Evolutionary conservation across 768 basidiomycete species (phyloP).

Genomic region (Sporobolomyces phaffii): DNA sequence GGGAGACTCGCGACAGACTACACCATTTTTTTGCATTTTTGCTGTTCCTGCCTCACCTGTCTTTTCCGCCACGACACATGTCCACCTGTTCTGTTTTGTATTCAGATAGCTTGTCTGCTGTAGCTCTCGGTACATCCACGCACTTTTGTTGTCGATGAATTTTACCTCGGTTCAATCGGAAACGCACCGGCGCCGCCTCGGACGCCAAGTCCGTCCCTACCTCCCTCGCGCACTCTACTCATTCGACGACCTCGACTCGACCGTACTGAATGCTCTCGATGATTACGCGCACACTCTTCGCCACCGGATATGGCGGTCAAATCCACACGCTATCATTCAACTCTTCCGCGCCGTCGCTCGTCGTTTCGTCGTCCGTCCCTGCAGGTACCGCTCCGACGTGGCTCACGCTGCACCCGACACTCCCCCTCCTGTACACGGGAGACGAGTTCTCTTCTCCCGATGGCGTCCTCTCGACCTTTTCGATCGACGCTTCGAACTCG

Average conservation of each 20-base stretch:
- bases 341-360: neutral
- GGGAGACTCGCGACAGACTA: neutral
- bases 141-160: too few species aligned
- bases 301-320: constrained; percentile 25
- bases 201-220: too few species aligned
- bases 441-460: constrained; percentile 30
- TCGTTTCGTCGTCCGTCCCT: neutral
- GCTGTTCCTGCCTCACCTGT: too few species aligned
- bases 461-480: constrained; percentile 9
- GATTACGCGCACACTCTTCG: constrained; percentile 2
- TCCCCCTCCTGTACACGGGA: constrained; percentile 20
- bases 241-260: neutral
- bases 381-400: constrained; percentile 30
- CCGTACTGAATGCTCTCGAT: neutral
- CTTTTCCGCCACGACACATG: too few species aligned
- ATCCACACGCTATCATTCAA: constrained; percentile 19
- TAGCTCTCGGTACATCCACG: too few species aligned
- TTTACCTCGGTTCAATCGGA: too few species aligned
- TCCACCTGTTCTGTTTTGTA: neutral
- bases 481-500: neutral
- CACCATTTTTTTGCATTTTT: too few species aligned
- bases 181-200: too few species aligned
- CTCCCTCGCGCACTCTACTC: too few species aligned
- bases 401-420: neutral
- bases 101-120: too few species aligned